Base-by-base conservation (phyloP, 495 filamentous ascomycete genomes). In the Margaritispora aquatica region DNA sequence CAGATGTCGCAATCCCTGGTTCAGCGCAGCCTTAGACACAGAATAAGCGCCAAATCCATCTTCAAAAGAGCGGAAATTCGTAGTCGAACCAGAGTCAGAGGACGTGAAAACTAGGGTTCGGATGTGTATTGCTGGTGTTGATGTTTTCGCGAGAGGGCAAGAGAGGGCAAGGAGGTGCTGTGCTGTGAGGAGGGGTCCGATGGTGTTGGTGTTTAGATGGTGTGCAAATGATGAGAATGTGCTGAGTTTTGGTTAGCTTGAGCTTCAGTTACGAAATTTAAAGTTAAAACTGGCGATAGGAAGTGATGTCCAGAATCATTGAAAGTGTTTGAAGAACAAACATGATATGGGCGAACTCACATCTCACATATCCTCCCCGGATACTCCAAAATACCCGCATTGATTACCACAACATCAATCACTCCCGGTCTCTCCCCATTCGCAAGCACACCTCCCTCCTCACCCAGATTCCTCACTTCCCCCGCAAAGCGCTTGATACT, bases 41-140 rank as follows among this genome's bases (percentile, higher is more conserved):
- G 76, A 74, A 64, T 83, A 84, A 7, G 81, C 81, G 7, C 76
- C 81, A 58, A 84, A 83, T 11, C 81, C 81, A 63, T 84, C 81
- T 65, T 83, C 79, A 61, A 79, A 75, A 19, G 74, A 74, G 38
- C 74, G 74, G 60, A 82, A 83, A 20, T 71, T 65, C 0, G 48
- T 48, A 0, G 56, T 59, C 1, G 63, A 65, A 17, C 63, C 63
- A 11, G 63, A 65, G 26, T 65, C 63, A 0, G 59, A 62, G 46
- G 63, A 65, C 9, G 61, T 65, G 52, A 65, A 65, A 2, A 65
- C 56, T n/a, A 65, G 31, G 10, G 58, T 65, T 10, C 54, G 50
- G 55, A 65, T 55, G n/a, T 34, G 17, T 54, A 65, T 36, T 0
- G 55, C 50, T 31, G 50, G 36, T 47, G 31, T 29, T 2, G 51